phyloP scores from a whole-genome alignment of 2,329 filamentous ascomycete genomes.

The Fusarium coffeatum region DNA sequence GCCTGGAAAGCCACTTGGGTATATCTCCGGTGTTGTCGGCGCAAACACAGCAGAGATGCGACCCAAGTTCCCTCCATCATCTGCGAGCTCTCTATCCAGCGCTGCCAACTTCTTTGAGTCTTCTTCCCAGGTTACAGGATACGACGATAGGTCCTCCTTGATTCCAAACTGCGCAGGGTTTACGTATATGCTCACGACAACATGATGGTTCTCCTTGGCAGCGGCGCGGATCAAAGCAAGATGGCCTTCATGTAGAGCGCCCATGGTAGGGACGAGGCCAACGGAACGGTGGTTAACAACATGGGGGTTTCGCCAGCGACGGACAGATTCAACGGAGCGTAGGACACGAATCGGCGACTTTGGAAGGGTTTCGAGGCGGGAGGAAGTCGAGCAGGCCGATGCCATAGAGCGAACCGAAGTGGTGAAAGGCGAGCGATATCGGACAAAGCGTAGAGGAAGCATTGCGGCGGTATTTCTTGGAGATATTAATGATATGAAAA shows the following conservation, averaged over 20 bases:
- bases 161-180: conserved; percentile 97
- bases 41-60: conserved; percentile 87
- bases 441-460: conserved; percentile 34
- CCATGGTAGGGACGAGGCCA: conserved; percentile 96
- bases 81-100: conserved; percentile 79
- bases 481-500: not conserved
- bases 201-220: conserved; percentile 83
- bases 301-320: conserved; percentile 75
- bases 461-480: conserved; percentile 15
- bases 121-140: conserved; percentile 88
- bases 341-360: conserved; percentile 75
- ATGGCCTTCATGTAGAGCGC: conserved; percentile 93
- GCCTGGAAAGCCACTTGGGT: conserved; percentile 81
- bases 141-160: conserved; percentile 86
- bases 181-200: conserved; percentile 93
- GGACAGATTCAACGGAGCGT: conserved; percentile 78
- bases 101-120: conserved; percentile 75
- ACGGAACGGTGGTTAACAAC: conserved; percentile 76
- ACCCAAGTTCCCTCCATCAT: conserved; percentile 68
- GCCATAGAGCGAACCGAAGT: conserved; percentile 41
- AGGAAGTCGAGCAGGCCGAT: conserved; percentile 37
- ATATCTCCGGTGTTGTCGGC: conserved; percentile 85
- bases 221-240: conserved; percentile 86
- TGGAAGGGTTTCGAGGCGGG: conserved; percentile 61
- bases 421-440: conserved; percentile 26